phyloP scores from a whole-genome alignment of 805 yeast species.

The Starmerella stigmatis region DNA sequence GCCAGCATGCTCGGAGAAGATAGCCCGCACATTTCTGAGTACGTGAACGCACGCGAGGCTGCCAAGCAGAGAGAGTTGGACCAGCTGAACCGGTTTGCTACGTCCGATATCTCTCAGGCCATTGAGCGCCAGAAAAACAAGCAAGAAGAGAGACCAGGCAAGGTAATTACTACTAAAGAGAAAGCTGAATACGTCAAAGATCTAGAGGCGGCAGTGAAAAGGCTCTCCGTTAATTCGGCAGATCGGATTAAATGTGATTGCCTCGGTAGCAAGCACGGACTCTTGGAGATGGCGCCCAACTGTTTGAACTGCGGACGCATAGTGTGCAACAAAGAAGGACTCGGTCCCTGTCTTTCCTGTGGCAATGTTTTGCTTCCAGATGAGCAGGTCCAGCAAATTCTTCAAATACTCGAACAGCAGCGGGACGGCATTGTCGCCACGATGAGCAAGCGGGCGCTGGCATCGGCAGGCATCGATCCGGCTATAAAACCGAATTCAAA shows the following conservation, averaged over 20 bases:
- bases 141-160: constrained; percentile 1
- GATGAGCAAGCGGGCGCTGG: constrained; percentile 32
- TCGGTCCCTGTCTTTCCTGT: constrained; percentile 82
- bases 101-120: constrained; percentile 1
- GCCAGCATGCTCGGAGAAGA: constrained; percentile 17
- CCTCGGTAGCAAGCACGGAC: constrained; percentile 78
- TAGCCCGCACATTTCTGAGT: constrained; percentile 11
- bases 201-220: constrained; percentile 50
- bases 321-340: constrained; percentile 80
- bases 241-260: constrained; percentile 54
- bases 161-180: constrained; percentile 24
- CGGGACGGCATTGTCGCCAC: constrained; percentile 33
- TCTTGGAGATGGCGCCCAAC: constrained; percentile 84
- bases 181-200: constrained; percentile 52
- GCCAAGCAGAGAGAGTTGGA: not conserved
- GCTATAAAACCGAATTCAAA: not conserved
- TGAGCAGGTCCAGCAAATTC: constrained; percentile 48
- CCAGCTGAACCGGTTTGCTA: not conserved
- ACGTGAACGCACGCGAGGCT: constrained; percentile 12
- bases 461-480: constrained; percentile 32
- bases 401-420: constrained; percentile 51
- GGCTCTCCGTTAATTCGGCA: constrained; percentile 37
- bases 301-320: constrained; percentile 91
- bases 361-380: constrained; percentile 52
- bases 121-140: not conserved